phyloP scores from a whole-genome alignment of 2,329 filamentous ascomycete genomes.

The Cytospora piceicola region DNA sequence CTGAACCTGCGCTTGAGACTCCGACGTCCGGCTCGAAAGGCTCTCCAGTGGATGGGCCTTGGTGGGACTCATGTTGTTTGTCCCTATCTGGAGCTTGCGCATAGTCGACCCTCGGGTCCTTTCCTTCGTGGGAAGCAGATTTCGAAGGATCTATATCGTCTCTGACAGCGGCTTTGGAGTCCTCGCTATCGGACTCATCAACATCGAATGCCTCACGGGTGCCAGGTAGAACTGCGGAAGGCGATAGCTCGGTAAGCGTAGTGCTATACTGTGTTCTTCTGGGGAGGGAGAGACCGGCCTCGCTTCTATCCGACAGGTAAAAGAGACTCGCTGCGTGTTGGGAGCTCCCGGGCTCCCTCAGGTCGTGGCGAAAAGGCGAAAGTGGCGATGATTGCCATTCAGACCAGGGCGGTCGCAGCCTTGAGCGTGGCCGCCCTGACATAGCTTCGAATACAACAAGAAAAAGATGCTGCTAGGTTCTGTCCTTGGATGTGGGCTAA shows the following conservation, averaged over 20 bases:
- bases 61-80: neutral
- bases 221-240: neutral
- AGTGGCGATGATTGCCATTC: constrained; percentile 8
- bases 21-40: neutral
- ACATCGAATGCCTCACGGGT: neutral
- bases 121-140: neutral
- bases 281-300: neutral
- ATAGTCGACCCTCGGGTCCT: too few relatives aligned
- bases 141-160: neutral
- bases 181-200: neutral
- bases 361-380: neutral
- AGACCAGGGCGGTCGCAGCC: neutral
- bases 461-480: neutral
- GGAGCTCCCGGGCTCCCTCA: neutral
- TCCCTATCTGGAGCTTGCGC: too few relatives aligned
- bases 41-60: neutral
- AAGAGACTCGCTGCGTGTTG: neutral
- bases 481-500: constrained; percentile 1
- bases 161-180: neutral
- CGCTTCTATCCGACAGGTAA: neutral
- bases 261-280: neutral
- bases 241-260: neutral
- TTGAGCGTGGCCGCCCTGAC: neutral
- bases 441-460: neutral
- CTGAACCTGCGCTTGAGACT: neutral